Evolutionary conservation across 192 early-diverging fungal species (phyloP).

Genomic region (Umbelopsis ramanniana): DNA sequence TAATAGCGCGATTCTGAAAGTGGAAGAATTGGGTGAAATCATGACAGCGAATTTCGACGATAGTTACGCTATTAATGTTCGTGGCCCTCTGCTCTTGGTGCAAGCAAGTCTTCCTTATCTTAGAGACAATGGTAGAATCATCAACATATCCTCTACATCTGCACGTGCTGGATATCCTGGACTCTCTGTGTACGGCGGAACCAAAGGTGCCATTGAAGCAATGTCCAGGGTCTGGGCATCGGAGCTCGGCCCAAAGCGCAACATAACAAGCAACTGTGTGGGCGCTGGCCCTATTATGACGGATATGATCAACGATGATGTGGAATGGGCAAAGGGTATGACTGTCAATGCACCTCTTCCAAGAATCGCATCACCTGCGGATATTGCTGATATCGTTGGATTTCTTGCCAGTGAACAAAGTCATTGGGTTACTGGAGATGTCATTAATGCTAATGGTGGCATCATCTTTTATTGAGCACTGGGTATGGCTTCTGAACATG

Average conservation of each 20-base stretch:
- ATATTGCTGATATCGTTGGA: not conserved
- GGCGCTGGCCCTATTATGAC: not conserved
- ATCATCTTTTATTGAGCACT: too few species aligned
- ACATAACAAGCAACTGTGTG: constrained; percentile 6
- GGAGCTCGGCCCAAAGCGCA: not conserved
- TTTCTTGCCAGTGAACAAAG: not conserved
- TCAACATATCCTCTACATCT: constrained; percentile 41
- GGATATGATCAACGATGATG: not conserved
- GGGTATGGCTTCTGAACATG: too few species aligned
- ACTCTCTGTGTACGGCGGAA: not conserved
- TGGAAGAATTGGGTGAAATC: not conserved
- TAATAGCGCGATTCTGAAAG: constrained; percentile 34
- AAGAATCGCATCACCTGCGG: not conserved
- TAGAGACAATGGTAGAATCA: constrained; percentile 42
- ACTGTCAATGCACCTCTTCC: not conserved
- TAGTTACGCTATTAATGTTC: constrained; percentile 37
- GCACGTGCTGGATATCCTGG: not conserved
- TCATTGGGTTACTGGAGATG: constrained; percentile 9
- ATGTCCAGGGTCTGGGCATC: constrained; percentile 1
- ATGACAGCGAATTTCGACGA: constrained; percentile 20
- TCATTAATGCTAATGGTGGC: not conserved
- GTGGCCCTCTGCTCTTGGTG: constrained; percentile 44
- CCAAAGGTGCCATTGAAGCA: not conserved
- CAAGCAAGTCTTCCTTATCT: constrained; percentile 35
- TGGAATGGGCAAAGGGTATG: not conserved